phyloP scores from a whole-genome alignment of 257 asterid genomes.

The Cinchona pubescens region DNA sequence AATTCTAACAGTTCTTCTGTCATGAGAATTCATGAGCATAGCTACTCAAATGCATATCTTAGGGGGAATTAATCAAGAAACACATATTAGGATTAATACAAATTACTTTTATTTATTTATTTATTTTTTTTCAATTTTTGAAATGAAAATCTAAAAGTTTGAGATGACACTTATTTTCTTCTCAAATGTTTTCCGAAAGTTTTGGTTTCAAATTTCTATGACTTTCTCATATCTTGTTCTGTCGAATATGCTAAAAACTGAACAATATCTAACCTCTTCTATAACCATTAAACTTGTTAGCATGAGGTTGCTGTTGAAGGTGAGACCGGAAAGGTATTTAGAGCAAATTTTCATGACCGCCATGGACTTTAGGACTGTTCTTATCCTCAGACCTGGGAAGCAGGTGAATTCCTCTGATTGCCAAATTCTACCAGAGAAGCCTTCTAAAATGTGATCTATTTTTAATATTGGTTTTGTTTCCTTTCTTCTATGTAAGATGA shows the following conservation, averaged over 20 bases:
- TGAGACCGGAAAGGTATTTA: slow-evolving; percentile 79
- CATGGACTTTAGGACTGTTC: slow-evolving; percentile 82
- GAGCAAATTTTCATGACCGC: slow-evolving; percentile 86
- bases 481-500: not conserved
- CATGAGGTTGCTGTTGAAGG: slow-evolving; percentile 81
- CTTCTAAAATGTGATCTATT: slow-evolving; percentile 5
- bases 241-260: not conserved
- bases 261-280: not conserved
- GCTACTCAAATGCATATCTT: not conserved
- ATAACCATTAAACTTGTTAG: slow-evolving; percentile 35
- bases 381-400: slow-evolving; percentile 80
- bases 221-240: not conserved
- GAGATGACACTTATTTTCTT: not conserved
- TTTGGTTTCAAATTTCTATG: not conserved
- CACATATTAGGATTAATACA: not conserved
- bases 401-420: slow-evolving; percentile 48
- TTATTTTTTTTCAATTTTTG: not conserved
- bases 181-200: not conserved
- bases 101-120: too few relatives aligned
- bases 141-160: not conserved
- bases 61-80: not conserved
- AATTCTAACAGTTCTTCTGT: not conserved
- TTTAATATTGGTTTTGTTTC: not conserved
- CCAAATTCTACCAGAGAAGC: too few relatives aligned
- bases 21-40: not conserved